Base-by-base conservation (phyloP, 495 filamentous ascomycete genomes). In the Neurospora sp. region DNA sequence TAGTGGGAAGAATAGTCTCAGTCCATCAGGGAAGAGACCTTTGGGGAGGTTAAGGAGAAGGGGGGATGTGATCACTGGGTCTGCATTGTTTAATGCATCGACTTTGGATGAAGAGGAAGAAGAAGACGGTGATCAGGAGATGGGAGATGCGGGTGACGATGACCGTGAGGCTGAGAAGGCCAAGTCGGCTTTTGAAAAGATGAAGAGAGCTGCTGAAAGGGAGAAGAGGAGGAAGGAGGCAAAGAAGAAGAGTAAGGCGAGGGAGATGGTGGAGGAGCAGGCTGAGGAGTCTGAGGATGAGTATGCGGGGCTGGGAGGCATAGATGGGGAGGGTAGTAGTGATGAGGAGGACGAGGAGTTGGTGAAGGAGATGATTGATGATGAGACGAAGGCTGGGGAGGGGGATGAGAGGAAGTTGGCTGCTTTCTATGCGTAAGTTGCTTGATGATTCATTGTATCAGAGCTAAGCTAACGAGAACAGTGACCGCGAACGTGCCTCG, bases 221-320 rank as follows among this genome's bases (percentile, higher is more conserved):
- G 82, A 88, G 78, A 89, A 90, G 74, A 78, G 82, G 35, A 74
- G 73, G 70, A 81, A 82, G 44, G 75, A 75, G 3, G 75, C 77
- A 3, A 96, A 92, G 83, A 93, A 90, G 77, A 96, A 91, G 79
- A 96, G 93, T 81, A 92, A 94, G 76, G 94, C 94, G 0, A 94
- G 90, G 72, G 90, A 90, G 16, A 93, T 97, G 84, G 84, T 99
- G 20, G 88, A 98, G 73, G 96, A 98, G 74, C 93, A 96, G 77
- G 96, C 96, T 45, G 93, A 96, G 76, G 96, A 99, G 84, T 98
- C 96, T 1, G 96, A 98, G 79, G 96, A 99, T 79, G 96, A 99
- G 80, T 99, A 97, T 79, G 96, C 94, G 40, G 96, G 96, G 3
- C 85, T 98, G 48, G 96, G 96, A 68, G 96, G 96, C 53, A 91